A percentile compares a stretch with the other conserved stretches of the same genome.
Evolutionary conservation across 1,284 basidiomycete species (phyloP).

Genomic region (Melampsora americana): DNA sequence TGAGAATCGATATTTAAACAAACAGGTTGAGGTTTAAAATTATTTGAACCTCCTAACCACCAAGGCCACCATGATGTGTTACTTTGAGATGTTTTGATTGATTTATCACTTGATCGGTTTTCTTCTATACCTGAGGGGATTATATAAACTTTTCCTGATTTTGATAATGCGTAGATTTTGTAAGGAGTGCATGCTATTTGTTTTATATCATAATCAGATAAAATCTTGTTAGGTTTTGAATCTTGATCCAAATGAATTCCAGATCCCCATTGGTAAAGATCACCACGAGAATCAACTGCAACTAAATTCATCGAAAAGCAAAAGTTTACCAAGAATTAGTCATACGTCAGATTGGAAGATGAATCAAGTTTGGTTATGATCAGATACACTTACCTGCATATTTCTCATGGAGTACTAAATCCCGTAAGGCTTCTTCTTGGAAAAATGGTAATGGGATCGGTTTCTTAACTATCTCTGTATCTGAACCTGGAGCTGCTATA

Average conservation of each 20-base stretch:
- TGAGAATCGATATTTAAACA: conserved; percentile 47
- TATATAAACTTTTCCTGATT: conserved; percentile 70
- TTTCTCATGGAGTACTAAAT: conserved; percentile 68
- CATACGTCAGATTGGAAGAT: not conserved
- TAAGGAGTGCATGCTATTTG: conserved; percentile 62
- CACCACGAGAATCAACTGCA: conserved; percentile 78
- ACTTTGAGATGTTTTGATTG: conserved; percentile 45
- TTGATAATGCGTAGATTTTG: conserved; percentile 69
- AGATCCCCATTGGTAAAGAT: conserved; percentile 83
- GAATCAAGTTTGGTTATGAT: not conserved
- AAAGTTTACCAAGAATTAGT: no score
- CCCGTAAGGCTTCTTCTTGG: conserved; percentile 62
- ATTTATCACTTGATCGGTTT: no score
- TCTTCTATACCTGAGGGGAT: conserved; percentile 57
- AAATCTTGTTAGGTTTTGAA: conserved; percentile 7
- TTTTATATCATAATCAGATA: conserved; percentile 65
- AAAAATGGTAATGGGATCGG: conserved; percentile 43
- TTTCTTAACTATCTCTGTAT: conserved; percentile 46
- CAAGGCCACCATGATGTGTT: conserved; percentile 51
- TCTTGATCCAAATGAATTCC: conserved; percentile 57
- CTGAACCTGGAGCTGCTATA: conserved; percentile 44
- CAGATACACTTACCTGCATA: conserved; percentile 57
- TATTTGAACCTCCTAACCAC: conserved; percentile 50
- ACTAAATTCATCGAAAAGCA: conserved; percentile 56
- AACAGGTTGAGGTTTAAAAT: conserved; percentile 46